Percentiles rank a stretch among this genome's conserved stretches.
Conservation (phyloP, 2,329 filamentous ascomycete species). For the Venturia carpophila region DNA sequence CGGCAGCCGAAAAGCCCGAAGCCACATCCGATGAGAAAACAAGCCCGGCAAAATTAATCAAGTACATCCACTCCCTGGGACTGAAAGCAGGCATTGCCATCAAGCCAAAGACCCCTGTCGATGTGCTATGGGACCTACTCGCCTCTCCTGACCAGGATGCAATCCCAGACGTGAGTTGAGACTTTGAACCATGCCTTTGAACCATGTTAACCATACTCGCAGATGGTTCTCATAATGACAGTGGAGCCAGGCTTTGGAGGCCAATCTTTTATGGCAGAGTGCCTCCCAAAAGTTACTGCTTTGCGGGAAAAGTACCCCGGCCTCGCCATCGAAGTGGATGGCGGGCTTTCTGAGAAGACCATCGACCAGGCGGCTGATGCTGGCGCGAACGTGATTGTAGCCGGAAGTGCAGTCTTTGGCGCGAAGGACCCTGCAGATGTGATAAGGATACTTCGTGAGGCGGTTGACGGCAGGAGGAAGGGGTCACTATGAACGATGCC, state of each 20-base stretch:
- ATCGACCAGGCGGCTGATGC: constrained; percentile 92
- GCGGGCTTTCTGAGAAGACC: constrained; percentile 77
- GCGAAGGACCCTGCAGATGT: constrained; percentile 82
- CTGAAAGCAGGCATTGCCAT: constrained; percentile 91
- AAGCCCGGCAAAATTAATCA: constrained; percentile 74
- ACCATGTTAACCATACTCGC: constrained; percentile 9
- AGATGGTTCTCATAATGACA: constrained; percentile 99
- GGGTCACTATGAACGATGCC: not conserved
- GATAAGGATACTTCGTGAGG: constrained; percentile 69
- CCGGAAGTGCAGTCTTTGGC: constrained; percentile 91
- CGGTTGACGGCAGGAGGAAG: constrained; percentile 57
- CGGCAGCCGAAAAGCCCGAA: constrained; percentile 72
- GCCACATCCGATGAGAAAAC: constrained; percentile 62
- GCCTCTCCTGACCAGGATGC: constrained; percentile 66
- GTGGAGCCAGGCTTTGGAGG: constrained; percentile 96
- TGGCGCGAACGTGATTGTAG: constrained; percentile 95
- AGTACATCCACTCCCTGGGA: constrained; percentile 80
- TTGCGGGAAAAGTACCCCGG: constrained; percentile 79
- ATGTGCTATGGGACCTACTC: constrained; percentile 86
- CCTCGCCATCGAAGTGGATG: constrained; percentile 95
- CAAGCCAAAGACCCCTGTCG: constrained; percentile 84
- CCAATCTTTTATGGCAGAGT: constrained; percentile 96
- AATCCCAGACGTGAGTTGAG: constrained; percentile 69
- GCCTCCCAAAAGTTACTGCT: constrained; percentile 86
- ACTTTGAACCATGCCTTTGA: not conserved